Percentiles rank a stretch among this genome's conserved stretches.
These are phyloP conservation scores for Pyrenochaeta sp. DNA, from an alignment of 2,329 filamentous ascomycete genomes.

Conservation along the genomic window DNA sequence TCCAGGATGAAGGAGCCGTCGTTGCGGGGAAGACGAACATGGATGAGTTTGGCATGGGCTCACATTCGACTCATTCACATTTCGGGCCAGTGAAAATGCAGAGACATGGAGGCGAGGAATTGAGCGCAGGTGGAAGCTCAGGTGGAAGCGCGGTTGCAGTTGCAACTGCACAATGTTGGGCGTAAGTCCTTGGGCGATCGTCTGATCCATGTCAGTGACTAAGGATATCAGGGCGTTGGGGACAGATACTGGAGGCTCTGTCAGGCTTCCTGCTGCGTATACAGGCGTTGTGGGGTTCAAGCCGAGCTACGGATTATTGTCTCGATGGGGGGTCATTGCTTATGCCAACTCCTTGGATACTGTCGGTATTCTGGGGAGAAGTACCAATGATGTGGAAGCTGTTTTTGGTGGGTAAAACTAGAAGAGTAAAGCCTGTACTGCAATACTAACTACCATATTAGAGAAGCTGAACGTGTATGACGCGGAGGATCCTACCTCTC, in stretches of 20 bases:
- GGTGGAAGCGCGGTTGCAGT: conserved; percentile 92
- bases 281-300: conserved; percentile 86
- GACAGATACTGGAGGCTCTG: conserved; percentile 91
- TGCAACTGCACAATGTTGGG: conserved; percentile 66
- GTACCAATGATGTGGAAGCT: conserved; percentile 55
- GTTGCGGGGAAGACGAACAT: conserved; percentile 86
- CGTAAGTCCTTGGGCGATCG: conserved; percentile 50
- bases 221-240: conserved; percentile 69
- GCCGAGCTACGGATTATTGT: conserved; percentile 87
- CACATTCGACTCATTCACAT: conserved; percentile 73
- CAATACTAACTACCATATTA: conserved; percentile 28
- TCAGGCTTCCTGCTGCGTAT: conserved; percentile 87
- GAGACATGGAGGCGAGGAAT: conserved; percentile 55
- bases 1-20: conserved; percentile 68
- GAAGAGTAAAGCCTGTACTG: not conserved
- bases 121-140: conserved; percentile 67
- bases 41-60: conserved; percentile 97
- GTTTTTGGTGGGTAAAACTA: conserved; percentile 49
- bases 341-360: conserved; percentile 95
- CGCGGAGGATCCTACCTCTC: conserved; percentile 75
- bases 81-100: conserved; percentile 66
- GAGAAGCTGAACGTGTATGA: conserved; percentile 68
- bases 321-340: conserved; percentile 83
- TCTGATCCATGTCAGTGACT: conserved; percentile 11
- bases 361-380: conserved; percentile 75